Percentiles rank a stretch among this genome's conserved stretches.
phyloP scores from a whole-genome alignment of 371 early-diverging fungal genomes.

The Mortierella sp. region DNA sequence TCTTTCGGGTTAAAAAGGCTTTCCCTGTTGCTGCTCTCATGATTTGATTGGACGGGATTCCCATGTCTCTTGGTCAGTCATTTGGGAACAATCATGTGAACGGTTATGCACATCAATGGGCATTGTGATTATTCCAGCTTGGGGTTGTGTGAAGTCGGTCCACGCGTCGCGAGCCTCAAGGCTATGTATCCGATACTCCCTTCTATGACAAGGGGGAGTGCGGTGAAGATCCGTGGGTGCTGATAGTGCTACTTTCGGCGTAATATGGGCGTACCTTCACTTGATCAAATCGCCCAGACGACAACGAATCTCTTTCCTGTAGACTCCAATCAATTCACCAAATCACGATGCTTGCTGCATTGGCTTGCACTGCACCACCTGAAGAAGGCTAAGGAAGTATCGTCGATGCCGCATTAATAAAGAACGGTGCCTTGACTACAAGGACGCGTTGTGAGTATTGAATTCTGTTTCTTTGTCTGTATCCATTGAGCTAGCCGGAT shows the following conservation, averaged over 20 bases:
- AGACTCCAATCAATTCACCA: too few relatives aligned
- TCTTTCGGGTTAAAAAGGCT: conserved; percentile 15
- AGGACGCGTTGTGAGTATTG: too few relatives aligned
- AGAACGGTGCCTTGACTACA: too few relatives aligned
- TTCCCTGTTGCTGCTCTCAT: conserved; percentile 17
- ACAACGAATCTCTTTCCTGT: too few relatives aligned
- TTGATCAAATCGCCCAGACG: conserved; percentile 10
- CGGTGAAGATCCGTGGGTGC: conserved; percentile 24
- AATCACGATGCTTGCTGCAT: too few relatives aligned
- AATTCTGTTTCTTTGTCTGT: too few relatives aligned
- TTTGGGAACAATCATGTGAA: conserved; percentile 35
- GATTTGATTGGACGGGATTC: conserved; percentile 27
- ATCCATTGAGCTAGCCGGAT: too few relatives aligned
- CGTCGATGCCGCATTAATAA: too few relatives aligned
- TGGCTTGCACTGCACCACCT: too few relatives aligned
- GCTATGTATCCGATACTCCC: conserved; percentile 20
- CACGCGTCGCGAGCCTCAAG: conserved; percentile 14
- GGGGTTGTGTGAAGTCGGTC: conserved; percentile 22
- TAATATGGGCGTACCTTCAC: conserved; percentile 29
- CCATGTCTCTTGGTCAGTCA: conserved; percentile 41
- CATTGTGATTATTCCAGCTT: conserved; percentile 21
- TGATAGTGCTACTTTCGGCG: conserved; percentile 30
- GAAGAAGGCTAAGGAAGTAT: neutral
- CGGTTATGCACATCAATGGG: conserved; percentile 18
- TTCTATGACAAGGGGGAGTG: conserved; percentile 20